Evolutionary conservation across 1,139 yeast species (phyloP).

Genomic region (Lodderomyces jiufengensis): DNA sequence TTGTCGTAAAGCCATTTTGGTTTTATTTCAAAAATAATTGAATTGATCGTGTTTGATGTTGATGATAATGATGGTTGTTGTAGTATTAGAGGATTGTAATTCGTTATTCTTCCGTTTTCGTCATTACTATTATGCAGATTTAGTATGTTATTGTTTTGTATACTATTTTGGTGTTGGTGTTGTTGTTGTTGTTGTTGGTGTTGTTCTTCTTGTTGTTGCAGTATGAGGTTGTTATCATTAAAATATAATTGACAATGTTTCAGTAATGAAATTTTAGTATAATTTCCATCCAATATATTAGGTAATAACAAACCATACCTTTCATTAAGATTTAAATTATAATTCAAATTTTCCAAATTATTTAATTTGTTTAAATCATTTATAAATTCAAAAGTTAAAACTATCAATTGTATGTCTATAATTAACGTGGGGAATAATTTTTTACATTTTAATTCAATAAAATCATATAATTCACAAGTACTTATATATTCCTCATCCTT

Average conservation of each 20-base stretch:
- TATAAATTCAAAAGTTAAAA: constrained; percentile 33
- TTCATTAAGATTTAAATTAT: constrained; percentile 33
- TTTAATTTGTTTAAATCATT: constrained; percentile 7
- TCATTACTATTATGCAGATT: not conserved
- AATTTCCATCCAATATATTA: constrained; percentile 37
- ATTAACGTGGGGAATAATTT: constrained; percentile 37
- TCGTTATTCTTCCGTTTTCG: not conserved
- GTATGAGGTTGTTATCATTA: constrained; percentile 2
- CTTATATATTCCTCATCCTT: constrained; percentile 39
- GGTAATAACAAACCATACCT: constrained; percentile 41
- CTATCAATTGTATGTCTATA: constrained; percentile 39
- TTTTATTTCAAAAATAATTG: constrained; percentile 41
- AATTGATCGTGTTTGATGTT: constrained; percentile 16
- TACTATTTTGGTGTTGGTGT: too few species aligned
- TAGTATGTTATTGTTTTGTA: too few species aligned
- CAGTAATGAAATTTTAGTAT: constrained; percentile 24
- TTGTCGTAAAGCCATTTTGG: constrained; percentile 51
- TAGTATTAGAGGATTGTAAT: not conserved
- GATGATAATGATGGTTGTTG: not conserved
- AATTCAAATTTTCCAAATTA: constrained; percentile 26
- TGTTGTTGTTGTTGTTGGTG: not conserved
- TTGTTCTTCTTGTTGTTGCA: not conserved
- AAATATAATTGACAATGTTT: constrained; percentile 37
- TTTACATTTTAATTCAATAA: constrained; percentile 41
- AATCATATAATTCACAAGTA: constrained; percentile 42